phyloP scores from a whole-genome alignment of 2,329 filamentous ascomycete genomes.

The Geosmithia flava region DNA sequence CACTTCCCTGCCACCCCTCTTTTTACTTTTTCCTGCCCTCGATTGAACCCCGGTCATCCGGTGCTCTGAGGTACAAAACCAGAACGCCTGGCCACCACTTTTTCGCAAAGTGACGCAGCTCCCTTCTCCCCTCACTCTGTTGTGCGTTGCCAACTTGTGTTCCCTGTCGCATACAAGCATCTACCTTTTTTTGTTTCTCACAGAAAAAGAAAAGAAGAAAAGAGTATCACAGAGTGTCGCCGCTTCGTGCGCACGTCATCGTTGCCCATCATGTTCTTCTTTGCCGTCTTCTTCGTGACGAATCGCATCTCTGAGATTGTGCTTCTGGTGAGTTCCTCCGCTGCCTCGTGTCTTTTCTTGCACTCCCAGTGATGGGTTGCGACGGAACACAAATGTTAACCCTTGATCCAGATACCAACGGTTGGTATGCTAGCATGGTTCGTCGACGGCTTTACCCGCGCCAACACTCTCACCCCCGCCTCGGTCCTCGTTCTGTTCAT shows the following conservation, averaged over 20 bases:
- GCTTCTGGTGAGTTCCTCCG: conserved; percentile 37
- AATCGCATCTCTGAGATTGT: conserved; percentile 51
- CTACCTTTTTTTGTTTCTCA: neutral
- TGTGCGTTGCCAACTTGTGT: neutral
- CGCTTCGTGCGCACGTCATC: neutral
- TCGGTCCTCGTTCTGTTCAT: conserved; percentile 57
- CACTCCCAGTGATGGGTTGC: neutral
- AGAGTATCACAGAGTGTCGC: neutral
- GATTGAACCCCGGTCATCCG: neutral
- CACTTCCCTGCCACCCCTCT: neutral
- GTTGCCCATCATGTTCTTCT: conserved; percentile 44
- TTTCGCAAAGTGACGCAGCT: neutral
- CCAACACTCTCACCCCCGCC: conserved; percentile 46
- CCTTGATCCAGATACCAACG: conserved; percentile 38
- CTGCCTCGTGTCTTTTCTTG: neutral
- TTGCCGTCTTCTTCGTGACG: conserved; percentile 50
- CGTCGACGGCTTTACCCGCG: conserved; percentile 43
- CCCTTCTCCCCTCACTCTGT: neutral
- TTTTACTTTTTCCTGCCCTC: neutral
- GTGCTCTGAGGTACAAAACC: neutral
- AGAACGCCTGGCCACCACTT: neutral
- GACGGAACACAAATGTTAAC: neutral
- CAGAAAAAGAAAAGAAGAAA: neutral
- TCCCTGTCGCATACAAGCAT: neutral
- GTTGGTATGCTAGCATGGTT: conserved; percentile 59